Evolutionary conservation across 2,329 filamentous ascomycete species (phyloP), one percentile per base, ranked within the genome.

Genomic region (Botryotinia narcissicola): DNA sequence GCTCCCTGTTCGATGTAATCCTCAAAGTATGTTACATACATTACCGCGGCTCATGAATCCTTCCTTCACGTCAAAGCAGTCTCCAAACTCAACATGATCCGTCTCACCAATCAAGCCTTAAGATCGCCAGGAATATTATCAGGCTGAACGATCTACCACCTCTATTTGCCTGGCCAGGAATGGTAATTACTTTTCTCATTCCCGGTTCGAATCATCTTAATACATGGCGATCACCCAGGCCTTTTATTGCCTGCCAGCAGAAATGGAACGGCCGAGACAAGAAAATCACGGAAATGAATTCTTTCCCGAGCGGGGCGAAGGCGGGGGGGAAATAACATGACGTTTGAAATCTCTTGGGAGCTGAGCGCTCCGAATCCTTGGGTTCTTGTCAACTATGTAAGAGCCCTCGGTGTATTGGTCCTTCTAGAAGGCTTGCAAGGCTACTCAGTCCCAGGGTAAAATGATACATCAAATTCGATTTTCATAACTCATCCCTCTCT

Each of bases 231-330:
- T 64, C 46, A 68, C 14, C 20, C 62, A 48, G 20, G 32, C 25
- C n/a, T 16, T 42, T 32, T 5, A 22, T 22, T 57, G 32, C 8
- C 20, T 54, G 35, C 64, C 37, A 54, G 46, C 16, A 40, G 25
- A 40, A 54, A 68, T 68, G 66, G 66, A 69, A 57, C 18, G 66
- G 37, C 48, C 66, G 35, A 57, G 48, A 42, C 35, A 57, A 44
- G 40, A 29, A 29, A 42, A 54, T n/a, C 16, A n/a, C 44, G 48
- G 35, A 69, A 68, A 68, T 68, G 66, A 57, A 32, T 32, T 42
- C 10, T 35, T 57, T 68, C 48, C 35, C 48, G 35, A 32, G 25
- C 25, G 51, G 63, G 10, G 20, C 29, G 20, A n/a, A 63, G 25
- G 29, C 37, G 18, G 25, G n/a, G 9, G 44, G 44, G 20, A 7